Evolutionary conservation across 2,329 filamentous ascomycete species (phyloP).

Genomic region (Microcyclospora pomicola): DNA sequence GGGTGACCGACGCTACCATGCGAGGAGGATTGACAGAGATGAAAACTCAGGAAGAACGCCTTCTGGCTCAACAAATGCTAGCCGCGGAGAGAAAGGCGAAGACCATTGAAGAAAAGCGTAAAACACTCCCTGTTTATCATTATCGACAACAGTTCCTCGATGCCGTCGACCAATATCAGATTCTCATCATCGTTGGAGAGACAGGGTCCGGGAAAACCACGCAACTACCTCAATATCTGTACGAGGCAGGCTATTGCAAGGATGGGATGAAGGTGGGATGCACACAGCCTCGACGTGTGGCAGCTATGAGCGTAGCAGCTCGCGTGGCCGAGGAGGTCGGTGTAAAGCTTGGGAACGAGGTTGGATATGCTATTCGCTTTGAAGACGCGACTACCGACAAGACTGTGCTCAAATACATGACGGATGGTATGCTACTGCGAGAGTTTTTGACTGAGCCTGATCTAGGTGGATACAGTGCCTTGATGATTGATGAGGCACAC

Average conservation of each 20-base stretch:
- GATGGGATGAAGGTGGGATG: constrained; percentile 75
- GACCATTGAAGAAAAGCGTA: constrained; percentile 81
- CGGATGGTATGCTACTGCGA: constrained; percentile 84
- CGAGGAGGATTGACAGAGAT: constrained; percentile 57
- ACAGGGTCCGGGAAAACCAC: constrained; percentile 95
- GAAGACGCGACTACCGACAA: constrained; percentile 86
- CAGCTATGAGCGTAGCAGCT: constrained; percentile 93
- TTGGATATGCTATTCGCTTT: constrained; percentile 90
- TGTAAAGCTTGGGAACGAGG: constrained; percentile 76
- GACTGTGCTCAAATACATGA: constrained; percentile 90
- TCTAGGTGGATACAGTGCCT: constrained; percentile 63
- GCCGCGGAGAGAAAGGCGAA: constrained; percentile 78
- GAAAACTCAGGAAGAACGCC: constrained; percentile 59
- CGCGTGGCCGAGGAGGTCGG: constrained; percentile 92
- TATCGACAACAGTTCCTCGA: constrained; percentile 75
- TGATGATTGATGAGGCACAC: constrained; percentile 98
- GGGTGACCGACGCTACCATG: constrained; percentile 59
- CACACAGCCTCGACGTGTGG: constrained; percentile 87
- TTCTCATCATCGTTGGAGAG: constrained; percentile 85
- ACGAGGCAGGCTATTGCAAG: constrained; percentile 82
- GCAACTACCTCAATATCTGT: constrained; percentile 83
- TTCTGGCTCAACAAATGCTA: constrained; percentile 67
- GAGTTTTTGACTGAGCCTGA: constrained; percentile 85
- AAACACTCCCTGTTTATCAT: constrained; percentile 77
- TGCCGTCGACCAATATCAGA: constrained; percentile 75